A percentile compares a stretch with the other conserved stretches of the same genome.
phyloP scores from a whole-genome alignment of 2,329 filamentous ascomycete genomes.

The Talaromyces pinophilus region DNA sequence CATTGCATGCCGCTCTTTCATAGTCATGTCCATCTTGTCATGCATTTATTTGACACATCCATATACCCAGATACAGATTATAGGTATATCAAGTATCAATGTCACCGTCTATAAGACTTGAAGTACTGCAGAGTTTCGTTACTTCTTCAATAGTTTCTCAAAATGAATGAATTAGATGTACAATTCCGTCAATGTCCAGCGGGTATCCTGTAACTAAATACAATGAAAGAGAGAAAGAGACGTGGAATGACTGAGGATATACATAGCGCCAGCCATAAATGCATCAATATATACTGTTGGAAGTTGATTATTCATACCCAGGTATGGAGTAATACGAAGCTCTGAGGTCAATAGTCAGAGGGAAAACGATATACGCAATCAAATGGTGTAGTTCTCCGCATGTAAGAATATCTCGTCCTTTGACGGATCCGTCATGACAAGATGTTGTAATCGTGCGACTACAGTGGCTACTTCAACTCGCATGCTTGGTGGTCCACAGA shows the following conservation, averaged over 20 bases:
- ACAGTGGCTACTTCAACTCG: conserved; percentile 82
- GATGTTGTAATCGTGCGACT: conserved; percentile 77
- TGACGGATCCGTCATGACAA: conserved; percentile 75
- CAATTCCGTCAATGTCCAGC: conserved; percentile 11
- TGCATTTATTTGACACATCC: conserved; percentile 8
- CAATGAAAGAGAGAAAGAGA: conserved; percentile 7
- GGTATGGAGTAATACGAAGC: neutral
- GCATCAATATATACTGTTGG: conserved; percentile 16
- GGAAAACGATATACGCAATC: neutral
- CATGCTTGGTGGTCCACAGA: conserved; percentile 88
- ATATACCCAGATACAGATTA: conserved; percentile 15
- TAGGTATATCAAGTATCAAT: conserved; percentile 5
- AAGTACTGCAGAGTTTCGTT: neutral
- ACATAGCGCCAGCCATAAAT: conserved; percentile 10
- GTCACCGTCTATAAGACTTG: neutral
- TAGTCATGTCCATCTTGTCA: neutral
- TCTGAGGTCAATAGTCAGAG: neutral
- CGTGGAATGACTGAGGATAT: neutral
- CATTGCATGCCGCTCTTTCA: neutral
- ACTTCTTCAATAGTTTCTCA: neutral
- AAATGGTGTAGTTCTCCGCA: conserved; percentile 92
- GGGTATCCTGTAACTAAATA: conserved; percentile 20
- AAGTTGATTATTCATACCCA: neutral
- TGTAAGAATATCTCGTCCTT: conserved; percentile 92
- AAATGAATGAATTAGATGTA: conserved; percentile 6